Conservation (phyloP, 805 yeast species). For the Kodamaea laetipori region DNA sequence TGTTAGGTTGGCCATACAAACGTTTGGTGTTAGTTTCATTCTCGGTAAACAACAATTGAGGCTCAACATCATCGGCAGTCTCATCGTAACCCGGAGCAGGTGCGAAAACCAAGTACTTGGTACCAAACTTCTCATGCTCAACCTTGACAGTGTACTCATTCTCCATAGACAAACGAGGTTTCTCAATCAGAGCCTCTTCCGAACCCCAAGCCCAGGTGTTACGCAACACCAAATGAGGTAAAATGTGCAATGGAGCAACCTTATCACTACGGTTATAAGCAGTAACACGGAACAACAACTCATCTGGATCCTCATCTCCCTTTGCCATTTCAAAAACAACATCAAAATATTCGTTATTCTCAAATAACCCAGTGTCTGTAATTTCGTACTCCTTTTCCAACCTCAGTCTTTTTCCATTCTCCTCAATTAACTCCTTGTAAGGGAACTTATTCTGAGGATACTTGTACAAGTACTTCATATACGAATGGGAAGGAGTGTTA, state of each 20-base stretch:
- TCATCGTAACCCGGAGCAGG: constrained; percentile 75
- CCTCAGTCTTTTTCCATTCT: constrained; percentile 66
- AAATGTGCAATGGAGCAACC: constrained; percentile 83
- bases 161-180: constrained; percentile 50
- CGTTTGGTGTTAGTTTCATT: constrained; percentile 79
- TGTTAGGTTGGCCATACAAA: constrained; percentile 65
- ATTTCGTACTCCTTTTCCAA: constrained; percentile 77
- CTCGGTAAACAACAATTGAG: constrained; percentile 79
- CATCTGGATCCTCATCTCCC: constrained; percentile 77
- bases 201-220: constrained; percentile 95
- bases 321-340: constrained; percentile 90
- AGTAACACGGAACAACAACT: constrained; percentile 77
- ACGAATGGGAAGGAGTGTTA: constrained; percentile 90
- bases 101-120: constrained; percentile 63
- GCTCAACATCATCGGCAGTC: constrained; percentile 66
- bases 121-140: constrained; percentile 70
- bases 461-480: constrained; percentile 88
- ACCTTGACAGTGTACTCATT: constrained; percentile 54
- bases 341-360: constrained; percentile 79
- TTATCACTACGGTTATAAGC: constrained; percentile 83
- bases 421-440: constrained; percentile 69
- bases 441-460: constrained; percentile 89
- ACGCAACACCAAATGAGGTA: constrained; percentile 83
- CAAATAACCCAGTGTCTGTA: constrained; percentile 75
- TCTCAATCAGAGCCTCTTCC: constrained; percentile 45